A percentile compares a stretch with the other conserved stretches of the same genome.
These are phyloP conservation scores for Neurospora sp. DNA, from an alignment of 495 filamentous ascomycete species.

Conservation along the genomic window DNA sequence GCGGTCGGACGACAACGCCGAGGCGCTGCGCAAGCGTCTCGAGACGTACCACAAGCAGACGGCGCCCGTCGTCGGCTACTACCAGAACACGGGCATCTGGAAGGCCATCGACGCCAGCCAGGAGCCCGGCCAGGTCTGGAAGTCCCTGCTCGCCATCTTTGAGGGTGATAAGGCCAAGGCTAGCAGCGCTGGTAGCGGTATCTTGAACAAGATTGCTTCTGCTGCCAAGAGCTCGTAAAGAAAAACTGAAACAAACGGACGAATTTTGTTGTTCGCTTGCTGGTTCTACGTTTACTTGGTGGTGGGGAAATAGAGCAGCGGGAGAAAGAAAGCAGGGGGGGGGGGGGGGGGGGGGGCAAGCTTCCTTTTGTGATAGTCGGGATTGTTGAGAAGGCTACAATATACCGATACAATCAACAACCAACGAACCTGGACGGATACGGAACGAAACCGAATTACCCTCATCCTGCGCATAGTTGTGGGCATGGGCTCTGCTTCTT, in stretches of 20 bases:
- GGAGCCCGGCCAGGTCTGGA: constrained; percentile 93
- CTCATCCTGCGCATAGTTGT: not conserved
- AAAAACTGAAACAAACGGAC: not conserved
- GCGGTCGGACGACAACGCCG: constrained; percentile 93
- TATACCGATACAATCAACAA: not conserved
- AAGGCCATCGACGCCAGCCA: constrained; percentile 92
- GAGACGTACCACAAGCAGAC: constrained; percentile 93
- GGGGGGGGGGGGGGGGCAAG: not conserved
- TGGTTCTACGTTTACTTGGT: not conserved
- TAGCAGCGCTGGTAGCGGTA: constrained; percentile 25
- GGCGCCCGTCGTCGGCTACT: constrained; percentile 82
- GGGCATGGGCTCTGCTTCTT: not conserved
- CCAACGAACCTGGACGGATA: not conserved
- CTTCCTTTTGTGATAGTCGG: not conserved
- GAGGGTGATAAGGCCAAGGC: constrained; percentile 44
- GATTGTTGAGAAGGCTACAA: not conserved
- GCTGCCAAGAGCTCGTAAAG: constrained; percentile 22
- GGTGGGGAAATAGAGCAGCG: not conserved
- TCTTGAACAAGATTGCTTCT: constrained; percentile 36
- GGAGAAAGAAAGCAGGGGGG: not conserved
- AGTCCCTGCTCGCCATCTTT: constrained; percentile 79
- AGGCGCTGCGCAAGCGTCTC: constrained; percentile 92
- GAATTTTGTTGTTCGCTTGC: not conserved
- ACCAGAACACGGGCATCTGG: constrained; percentile 96
- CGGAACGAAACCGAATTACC: not conserved